Evolutionary conservation across 257 asterid genomes (phyloP).

Genomic region (Salvia splendens): DNA sequence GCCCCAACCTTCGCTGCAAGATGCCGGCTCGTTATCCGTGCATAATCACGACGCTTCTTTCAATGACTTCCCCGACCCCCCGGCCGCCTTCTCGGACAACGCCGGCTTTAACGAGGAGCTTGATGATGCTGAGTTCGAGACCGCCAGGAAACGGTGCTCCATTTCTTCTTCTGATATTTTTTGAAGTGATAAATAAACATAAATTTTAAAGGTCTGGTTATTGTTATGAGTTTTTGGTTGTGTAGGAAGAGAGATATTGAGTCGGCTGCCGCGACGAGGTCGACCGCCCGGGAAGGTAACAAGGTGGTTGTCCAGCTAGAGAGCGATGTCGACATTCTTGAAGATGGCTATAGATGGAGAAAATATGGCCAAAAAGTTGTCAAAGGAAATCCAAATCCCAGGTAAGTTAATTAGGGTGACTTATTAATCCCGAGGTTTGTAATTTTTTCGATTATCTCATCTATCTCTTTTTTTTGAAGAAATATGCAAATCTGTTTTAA

Average conservation of each 20-base stretch:
- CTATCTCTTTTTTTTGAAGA: no score
- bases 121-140: constrained; percentile 51
- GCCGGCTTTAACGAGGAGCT: constrained; percentile 39
- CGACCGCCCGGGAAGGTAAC: constrained; percentile 57
- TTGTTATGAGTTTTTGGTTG: no score
- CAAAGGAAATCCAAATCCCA: constrained; percentile 87
- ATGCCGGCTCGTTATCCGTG: no score
- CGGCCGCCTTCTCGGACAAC: constrained; percentile 41
- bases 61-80: constrained; percentile 36
- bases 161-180: no score
- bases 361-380: constrained; percentile 91
- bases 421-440: no score
- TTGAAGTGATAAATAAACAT: no score
- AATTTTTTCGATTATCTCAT: no score
- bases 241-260: constrained; percentile 63
- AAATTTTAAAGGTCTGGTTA: no score
- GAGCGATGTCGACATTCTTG: constrained; percentile 73
- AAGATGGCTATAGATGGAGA: constrained; percentile 90
- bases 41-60: no score
- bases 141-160: constrained; percentile 54
- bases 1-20: no score
- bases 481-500: no score
- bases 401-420: constrained; percentile 37
- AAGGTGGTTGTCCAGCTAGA: constrained; percentile 64
- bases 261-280: constrained; percentile 43